A percentile compares a stretch with the other conserved stretches of the same genome.
phyloP scores from a whole-genome alignment of 2,329 filamentous ascomycete species.

The Colletotrichum theobromicola region DNA sequence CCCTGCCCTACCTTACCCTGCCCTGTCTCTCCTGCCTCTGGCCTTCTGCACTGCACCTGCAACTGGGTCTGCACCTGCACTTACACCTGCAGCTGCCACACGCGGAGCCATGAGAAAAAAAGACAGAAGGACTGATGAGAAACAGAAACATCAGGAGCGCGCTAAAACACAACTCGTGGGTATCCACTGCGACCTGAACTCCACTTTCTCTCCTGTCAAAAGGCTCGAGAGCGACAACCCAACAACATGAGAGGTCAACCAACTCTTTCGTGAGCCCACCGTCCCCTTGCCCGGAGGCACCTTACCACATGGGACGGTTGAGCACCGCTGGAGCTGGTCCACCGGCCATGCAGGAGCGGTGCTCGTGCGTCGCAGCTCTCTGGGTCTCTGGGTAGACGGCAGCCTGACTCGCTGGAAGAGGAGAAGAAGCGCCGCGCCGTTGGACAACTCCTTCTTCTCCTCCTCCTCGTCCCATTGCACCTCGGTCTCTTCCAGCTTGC shows the following conservation, averaged over 20 bases:
- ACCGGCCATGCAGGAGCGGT: background rate
- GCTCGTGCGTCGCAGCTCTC: background rate
- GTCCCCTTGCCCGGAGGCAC: background rate
- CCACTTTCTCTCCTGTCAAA: constrained; percentile 11
- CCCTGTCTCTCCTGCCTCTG: background rate
- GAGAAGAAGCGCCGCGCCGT: background rate
- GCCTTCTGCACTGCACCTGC: background rate
- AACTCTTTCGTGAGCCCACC: background rate
- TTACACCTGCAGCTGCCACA: constrained; percentile 10
- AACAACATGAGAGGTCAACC: background rate
- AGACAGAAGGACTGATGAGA: background rate
- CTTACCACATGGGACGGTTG: constrained; percentile 6
- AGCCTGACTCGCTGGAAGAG: background rate
- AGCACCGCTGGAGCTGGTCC: background rate
- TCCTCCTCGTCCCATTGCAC: background rate
- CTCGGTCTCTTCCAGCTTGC: background rate
- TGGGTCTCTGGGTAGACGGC: constrained; percentile 1
- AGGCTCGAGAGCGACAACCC: constrained; percentile 5
- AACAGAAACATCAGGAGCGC: constrained; percentile 15
- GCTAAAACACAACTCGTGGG: constrained; percentile 18
- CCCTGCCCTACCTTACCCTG: background rate
- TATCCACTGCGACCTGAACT: constrained; percentile 15
- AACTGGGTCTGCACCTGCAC: background rate
- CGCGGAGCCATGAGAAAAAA: background rate
- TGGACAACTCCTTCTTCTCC: background rate